Evolutionary conservation across 768 basidiomycete genomes (phyloP), one percentile per base, ranked within the genome.

Genomic region (Naganishia friedmannii): DNA sequence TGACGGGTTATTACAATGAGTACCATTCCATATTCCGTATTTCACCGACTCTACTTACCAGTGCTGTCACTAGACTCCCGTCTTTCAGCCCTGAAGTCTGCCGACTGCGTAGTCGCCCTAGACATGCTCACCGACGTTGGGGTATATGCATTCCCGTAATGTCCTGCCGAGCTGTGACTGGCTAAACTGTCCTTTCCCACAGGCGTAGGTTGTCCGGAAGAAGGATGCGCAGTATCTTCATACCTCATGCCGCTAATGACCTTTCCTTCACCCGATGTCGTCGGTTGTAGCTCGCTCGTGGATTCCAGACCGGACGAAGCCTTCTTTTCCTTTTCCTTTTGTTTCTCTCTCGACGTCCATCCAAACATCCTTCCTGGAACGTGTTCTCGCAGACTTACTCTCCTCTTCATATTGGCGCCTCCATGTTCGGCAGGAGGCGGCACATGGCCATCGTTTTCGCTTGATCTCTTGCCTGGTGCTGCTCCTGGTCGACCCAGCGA

Each of bases 261-360:
- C 23, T 63, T 63, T 29, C n/a, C 39, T 34, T 31, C 65, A 12
- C 13, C 37, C 10, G 23, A 46, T 26, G n/a, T 29, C 29, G 48
- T 28, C 5, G 34, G n/a, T 31, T 51, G 31, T 15, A 28, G 9
- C 37, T 53, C 68, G 45, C 46, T 34, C 37, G 12, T n/a, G 29
- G 37, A n/a, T 29, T 68, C 56, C 29, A 45, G 42, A 26, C 68
- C 57, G 21, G 48, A 46, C 19, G 34, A 34, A 28, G 29, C 29
- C 57, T 69, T 69, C 57, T 63, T 60, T 4, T 68, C 70, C 53
- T 54, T 68, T 13, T 67, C 70, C 39, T 67, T 71, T n/a, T 63
- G 39, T 23, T 66, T 69, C 12, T 69, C 68, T 51, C 58, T 55
- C 13, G 56, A 45, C 66, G 42, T 42, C 42, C 66, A 71, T 3